Conservation (phyloP, 2,329 filamentous ascomycete genomes). For the Fusarium albidum region DNA sequence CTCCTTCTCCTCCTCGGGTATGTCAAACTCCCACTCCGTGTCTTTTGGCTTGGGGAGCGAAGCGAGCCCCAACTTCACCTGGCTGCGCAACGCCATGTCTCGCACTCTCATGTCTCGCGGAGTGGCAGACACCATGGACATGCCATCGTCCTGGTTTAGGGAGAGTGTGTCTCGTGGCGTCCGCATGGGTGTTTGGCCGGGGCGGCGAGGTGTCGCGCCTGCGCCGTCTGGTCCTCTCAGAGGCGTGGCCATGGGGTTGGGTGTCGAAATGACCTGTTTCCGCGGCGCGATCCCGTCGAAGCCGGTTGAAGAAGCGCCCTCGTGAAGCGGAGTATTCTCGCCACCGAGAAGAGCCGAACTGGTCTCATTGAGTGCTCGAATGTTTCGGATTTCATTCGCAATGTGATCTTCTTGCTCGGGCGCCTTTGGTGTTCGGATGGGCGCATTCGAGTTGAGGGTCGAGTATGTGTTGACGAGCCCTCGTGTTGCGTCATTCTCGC, state of each 20-base stretch:
- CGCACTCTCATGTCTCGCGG: slow-evolving; percentile 78
- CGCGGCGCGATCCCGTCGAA: slow-evolving; percentile 86
- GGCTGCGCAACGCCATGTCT: slow-evolving; percentile 72
- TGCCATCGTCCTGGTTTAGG: slow-evolving; percentile 76
- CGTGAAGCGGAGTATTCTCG: slow-evolving; percentile 89
- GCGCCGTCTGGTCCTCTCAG: slow-evolving; percentile 71
- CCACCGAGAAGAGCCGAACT: slow-evolving; percentile 93
- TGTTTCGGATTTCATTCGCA: slow-evolving; percentile 95
- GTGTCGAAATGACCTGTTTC: slow-evolving; percentile 84
- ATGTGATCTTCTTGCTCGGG: slow-evolving; percentile 94
- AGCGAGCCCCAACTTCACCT: slow-evolving; percentile 77
- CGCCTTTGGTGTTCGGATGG: slow-evolving; percentile 90
- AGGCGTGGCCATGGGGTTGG: slow-evolving; percentile 94
- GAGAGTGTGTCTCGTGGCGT: slow-evolving; percentile 89
- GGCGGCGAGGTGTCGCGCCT: slow-evolving; percentile 72
- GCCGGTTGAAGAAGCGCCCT: slow-evolving; percentile 83
- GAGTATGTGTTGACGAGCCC: slow-evolving; percentile 90
- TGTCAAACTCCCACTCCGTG: slow-evolving; percentile 90
- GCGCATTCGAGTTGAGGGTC: slow-evolving; percentile 79
- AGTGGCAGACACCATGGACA: slow-evolving; percentile 76
- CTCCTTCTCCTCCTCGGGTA: slow-evolving; percentile 83
- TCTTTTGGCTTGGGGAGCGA: slow-evolving; percentile 92
- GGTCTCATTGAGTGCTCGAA: slow-evolving; percentile 88
- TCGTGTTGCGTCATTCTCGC: slow-evolving; percentile 85
- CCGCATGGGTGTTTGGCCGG: slow-evolving; percentile 83